Base-by-base conservation (phyloP, 768 basidiomycete genomes). In the Wakefieldia striispora region DNA sequence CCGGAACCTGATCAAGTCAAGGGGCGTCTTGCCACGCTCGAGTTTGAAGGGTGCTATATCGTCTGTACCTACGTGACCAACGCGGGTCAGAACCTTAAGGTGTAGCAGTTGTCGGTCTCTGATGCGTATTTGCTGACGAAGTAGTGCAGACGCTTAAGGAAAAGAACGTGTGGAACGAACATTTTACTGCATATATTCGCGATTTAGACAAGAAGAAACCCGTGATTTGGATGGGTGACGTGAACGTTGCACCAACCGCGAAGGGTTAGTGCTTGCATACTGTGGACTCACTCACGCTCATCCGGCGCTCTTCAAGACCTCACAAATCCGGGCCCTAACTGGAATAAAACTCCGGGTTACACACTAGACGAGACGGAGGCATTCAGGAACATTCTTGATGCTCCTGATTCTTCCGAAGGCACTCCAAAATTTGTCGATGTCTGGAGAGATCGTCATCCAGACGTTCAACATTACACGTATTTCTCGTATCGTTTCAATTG, bases 331-430 rank as follows among this genome's bases (percentile, higher is more conserved):
- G 82, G 84, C 48, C 56, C 73, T 42, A 91, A 92, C 60, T 92
- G 89, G 89, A 92, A 94, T 67, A 94, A 94, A 64, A 83, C 86
- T 0, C 73, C 91, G 2, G 91, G 91, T 0, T 90, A 91, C 63
- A 94, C 91, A 0, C 81, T 88, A 60, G 81, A 77, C 8, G 92
- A 95, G 70, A 91, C 86, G 10, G 77, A 81, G 5, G 81, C 86
- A 1, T 93, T 86, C 65, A 79, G 76, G 48, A 75, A 78, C 16
- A 83, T 93, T 39, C 74, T 95, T 0, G 69, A 78, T 41, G 74
- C 84, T 6, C 69, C 80, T 6, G 66, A 69, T 4, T 50, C 66
- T 2, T 59, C 70, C 6, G 49, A 56, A 31, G 69, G 58, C 20
- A 65, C 71, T 6, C 67, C 71, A 47, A 75, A 74, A 62, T 87